Base-by-base conservation (phyloP, 2,329 filamentous ascomycete genomes). In the Thielaviopsis musarum region DNA sequence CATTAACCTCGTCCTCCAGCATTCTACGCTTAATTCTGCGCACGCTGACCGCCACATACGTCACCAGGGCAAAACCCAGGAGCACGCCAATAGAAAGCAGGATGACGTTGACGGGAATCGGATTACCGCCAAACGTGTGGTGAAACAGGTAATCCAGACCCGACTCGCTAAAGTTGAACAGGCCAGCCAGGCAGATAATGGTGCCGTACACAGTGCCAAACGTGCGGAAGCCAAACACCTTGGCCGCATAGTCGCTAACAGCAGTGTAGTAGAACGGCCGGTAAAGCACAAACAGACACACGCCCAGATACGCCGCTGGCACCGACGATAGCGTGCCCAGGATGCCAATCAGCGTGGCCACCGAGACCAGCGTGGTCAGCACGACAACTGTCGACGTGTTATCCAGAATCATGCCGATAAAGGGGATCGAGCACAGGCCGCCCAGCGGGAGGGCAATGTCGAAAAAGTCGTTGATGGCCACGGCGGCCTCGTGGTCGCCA, bases 181-280 rank as follows among this genome's bases (percentile, higher is more conserved):
- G 69, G 0, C 91, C 90, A 0, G 89, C 85, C 1, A 93, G 73
- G 70, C 88, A 94, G 65, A 95, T 95, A 64, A 95, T 87, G 21
- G 91, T 77, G 12, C 90, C 90, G 70, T 95, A 95, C n/a, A 96
- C 89, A 60, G 88, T 95, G 53, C 90, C 91, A 65, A 95, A 95
- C 0, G 89, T 95, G 62, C 83, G 79, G 72, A 95, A 95, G 17
- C 90, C 90, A 69, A 95, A 95, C 41, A 95, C 89, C 72, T 95
- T 95, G 62, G 88, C 89, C 21, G 82, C 81, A 70, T 94, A 95
- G 72, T 95, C 90, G 61, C 85, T 91, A 61, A 95, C 87, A 7
- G 88, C 83, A 0, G 89, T 94, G 73, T 95, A 95, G 72, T 95
- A 96, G 30, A 95, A 83, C 0, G 91, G 90, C 0, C 90, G 81